A percentile compares a stretch with the other conserved stretches of the same genome.
Evolutionary conservation across 169 alveolate species (phyloP).

Genomic region (Plasmodium relictum): DNA sequence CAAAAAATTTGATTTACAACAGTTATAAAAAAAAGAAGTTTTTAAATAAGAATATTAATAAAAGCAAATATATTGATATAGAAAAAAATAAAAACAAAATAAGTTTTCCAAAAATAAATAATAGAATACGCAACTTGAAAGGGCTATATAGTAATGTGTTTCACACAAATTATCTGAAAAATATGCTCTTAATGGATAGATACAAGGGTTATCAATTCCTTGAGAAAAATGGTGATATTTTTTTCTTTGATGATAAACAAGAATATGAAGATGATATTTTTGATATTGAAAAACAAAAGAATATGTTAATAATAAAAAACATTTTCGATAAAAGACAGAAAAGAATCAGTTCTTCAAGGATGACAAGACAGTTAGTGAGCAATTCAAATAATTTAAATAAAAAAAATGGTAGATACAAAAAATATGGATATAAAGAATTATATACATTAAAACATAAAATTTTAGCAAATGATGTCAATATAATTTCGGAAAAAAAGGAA

Average conservation of each 20-base stretch:
- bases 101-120: conserved; percentile 28
- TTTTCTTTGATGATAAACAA: conserved; percentile 5
- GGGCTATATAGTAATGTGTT: conserved; percentile 42
- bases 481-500: neutral
- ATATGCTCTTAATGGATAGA: conserved; percentile 52
- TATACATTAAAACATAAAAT: too few relatives aligned
- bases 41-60: neutral
- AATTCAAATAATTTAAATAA: neutral
- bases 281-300: neutral
- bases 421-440: too few relatives aligned
- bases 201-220: conserved; percentile 11
- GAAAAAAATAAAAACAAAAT: neutral
- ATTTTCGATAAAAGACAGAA: too few relatives aligned
- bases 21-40: neutral
- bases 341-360: too few relatives aligned
- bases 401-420: too few relatives aligned
- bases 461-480: conserved; percentile 6
- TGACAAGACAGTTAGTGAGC: neutral
- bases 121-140: conserved; percentile 40
- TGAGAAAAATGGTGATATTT: conserved; percentile 11
- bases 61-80: neutral
- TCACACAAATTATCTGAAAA: conserved; percentile 57
- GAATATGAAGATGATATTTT: neutral
- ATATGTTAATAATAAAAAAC: neutral
- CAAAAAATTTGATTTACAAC: too few relatives aligned